Base-by-base conservation (phyloP, 2,329 filamentous ascomycete species). In the Cercospora brassicicola region DNA sequence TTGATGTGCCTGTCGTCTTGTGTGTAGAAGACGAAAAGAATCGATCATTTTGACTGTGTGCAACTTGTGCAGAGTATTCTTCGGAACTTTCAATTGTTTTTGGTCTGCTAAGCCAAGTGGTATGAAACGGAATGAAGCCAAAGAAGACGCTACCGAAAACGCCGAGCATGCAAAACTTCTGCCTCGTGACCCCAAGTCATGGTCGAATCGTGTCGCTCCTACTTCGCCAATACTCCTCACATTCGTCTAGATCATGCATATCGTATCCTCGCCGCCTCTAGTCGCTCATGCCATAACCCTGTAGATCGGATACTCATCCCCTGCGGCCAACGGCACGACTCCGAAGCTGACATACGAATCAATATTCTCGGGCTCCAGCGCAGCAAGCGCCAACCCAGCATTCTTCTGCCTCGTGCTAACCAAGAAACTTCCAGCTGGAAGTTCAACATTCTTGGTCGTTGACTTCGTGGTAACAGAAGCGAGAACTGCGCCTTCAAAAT, bases 331-430 rank as follows among this genome's bases (percentile, higher is more conserved):
- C 8, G 78, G 77, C 36, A 80, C 75, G 42, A 80, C 77, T 2
- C 76, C 76, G 67, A 79, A 79, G 6, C 75, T 78, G 3, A 80
- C 78, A 69, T 78, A 79, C 4, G 74, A 77, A 53, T 80, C 78
- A 36, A 78, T 77, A 18, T 78, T 77, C 71, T 80, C 78, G 8
- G 78, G 79, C 68, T 80, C 78, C 8, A 80, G 69, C 18, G 77
- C 73, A 20, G 78, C 76, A 69, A 80, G 79, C 2, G 79, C 78
- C 18, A 80, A 33, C 0, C 74, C 78, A 1, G 78, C 77, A 45
- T 80, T 80, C 70, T 79, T 80, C 73, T 80, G 79, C 65, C 72
- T 72, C 26, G 73, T 76, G 42, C 72, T 76, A 10, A 80, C 74
- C 28, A 73, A 74, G 66, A 78, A 80, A 28, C 77, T 79, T 1